A percentile compares a stretch with the other conserved stretches of the same genome.
Evolutionary conservation across 352 stramenopile genomes (phyloP).

Genomic region (Phytophthora fragariaefolia): DNA sequence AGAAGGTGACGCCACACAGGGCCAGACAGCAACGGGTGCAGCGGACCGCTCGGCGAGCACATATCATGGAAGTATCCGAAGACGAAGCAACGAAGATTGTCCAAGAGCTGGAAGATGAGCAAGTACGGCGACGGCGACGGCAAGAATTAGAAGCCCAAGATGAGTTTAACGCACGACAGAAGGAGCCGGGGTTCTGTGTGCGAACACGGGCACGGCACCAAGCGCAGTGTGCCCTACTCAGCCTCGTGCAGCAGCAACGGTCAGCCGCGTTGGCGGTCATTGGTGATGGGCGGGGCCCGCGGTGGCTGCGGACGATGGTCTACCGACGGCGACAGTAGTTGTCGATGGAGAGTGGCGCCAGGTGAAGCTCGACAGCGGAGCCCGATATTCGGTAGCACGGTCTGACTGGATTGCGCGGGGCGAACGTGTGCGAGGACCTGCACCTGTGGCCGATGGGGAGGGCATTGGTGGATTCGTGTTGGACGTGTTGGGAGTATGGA

Average conservation of each 20-base stretch:
- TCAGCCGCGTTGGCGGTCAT: too few species aligned
- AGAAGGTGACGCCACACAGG: too few species aligned
- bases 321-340: background rate
- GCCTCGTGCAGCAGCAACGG: too few species aligned
- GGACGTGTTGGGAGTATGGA: background rate
- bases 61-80: background rate
- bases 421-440: background rate
- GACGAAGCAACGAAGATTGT: background rate
- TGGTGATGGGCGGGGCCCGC: background rate
- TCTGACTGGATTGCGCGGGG: background rate
- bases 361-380: background rate
- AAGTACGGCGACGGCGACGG: background rate
- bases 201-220: too few species aligned
- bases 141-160: background rate
- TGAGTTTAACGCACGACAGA: background rate
- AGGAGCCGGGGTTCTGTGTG: too few species aligned
- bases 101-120: background rate
- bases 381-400: background rate
- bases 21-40: background rate
- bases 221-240: too few species aligned
- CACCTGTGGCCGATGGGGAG: background rate
- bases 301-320: too few species aligned
- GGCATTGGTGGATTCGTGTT: constrained; percentile 4
- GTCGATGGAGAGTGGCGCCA: background rate
- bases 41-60: background rate